Conservation (phyloP, 768 basidiomycete species). For the Mycena venus region DNA sequence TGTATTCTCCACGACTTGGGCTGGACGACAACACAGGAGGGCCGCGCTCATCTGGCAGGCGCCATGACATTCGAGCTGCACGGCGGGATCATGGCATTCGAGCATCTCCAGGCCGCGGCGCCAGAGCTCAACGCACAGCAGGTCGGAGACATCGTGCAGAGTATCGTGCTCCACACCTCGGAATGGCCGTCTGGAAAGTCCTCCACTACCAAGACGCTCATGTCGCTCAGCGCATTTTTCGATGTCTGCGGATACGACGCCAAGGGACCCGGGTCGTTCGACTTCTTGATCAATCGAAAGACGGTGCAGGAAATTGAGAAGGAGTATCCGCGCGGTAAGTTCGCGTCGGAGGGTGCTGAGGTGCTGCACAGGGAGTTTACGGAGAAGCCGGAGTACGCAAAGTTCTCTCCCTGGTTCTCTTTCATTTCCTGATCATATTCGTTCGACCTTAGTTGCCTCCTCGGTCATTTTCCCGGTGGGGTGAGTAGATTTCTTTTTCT, state of each 20-base stretch:
- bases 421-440: no score
- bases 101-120: conserved; percentile 3
- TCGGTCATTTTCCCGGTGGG: conserved; percentile 22
- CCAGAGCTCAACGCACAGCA: conserved; percentile 15
- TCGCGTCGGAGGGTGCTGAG: conserved; percentile 12
- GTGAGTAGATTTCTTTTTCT: background rate
- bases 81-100: conserved; percentile 25
- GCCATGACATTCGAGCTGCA: conserved; percentile 23
- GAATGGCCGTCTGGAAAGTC: conserved; percentile 29
- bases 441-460: no score
- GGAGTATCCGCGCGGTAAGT: conserved; percentile 27
- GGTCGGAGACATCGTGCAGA: conserved; percentile 36
- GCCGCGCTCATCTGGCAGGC: conserved; percentile 13
- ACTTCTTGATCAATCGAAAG: conserved; percentile 19
- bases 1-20: conserved; percentile 21
- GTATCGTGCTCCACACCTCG: conserved; percentile 36
- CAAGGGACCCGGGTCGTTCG: conserved; percentile 18
- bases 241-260: conserved; percentile 34
- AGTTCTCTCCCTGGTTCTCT: no score
- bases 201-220: conserved; percentile 29
- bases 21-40: no score
- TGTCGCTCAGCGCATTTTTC: conserved; percentile 29
- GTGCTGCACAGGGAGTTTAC: conserved; percentile 20
- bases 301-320: conserved; percentile 37
- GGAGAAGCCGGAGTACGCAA: conserved; percentile 18